Evolutionary conservation across 2,329 filamentous ascomycete genomes (phyloP), one percentile per base, ranked within the genome.

Genomic region (Trichoderma sp.): DNA sequence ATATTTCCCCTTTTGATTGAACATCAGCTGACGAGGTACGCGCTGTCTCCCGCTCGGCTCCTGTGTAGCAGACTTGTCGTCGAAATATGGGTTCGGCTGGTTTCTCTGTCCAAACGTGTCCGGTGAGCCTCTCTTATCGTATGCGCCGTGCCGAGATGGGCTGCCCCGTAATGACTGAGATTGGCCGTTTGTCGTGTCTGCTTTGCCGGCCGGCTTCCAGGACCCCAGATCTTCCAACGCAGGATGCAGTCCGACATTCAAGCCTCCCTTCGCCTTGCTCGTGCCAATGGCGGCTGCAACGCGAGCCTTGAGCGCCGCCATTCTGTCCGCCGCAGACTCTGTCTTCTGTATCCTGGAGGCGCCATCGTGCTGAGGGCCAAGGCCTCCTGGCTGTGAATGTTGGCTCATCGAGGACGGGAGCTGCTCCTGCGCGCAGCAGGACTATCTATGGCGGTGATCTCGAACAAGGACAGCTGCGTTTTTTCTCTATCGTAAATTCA

Each of bases 1-100:
- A 76, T 97, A 98, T 85, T 98, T 98, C 65, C 96, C 96, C 79
- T 97, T 96, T 74, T 94, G 90, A 75, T 97, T 97, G 83, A 99
- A 98, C 14, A 93, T 83, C 21, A 99, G 85, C 72, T 92, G 89
- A 70, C 92, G 89, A 13, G 93, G 87, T 71, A 91, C 86, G 61
- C 94, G 87, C 46, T 86, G 83, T 74, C 90, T 92, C 37, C 77
- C 75, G 79, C 83, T 71, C 76, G 66, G 83, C 82, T 72, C 85
- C 84, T 90, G 88, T 5, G 85, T 82, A n/a, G 87, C 85, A 14
- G 89, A 79, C 72, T 82, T 90, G 8, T 90, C 85, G 75, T 96
- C 93, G 72, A 91, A 94, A 78, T 97, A 97, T 0, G 94, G 94
- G 73, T 97, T 97, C 32, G 71, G 68, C 46, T 73, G 68, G 46